phyloP scores from a whole-genome alignment of 257 asterid genomes.

The Striga asiatica region DNA sequence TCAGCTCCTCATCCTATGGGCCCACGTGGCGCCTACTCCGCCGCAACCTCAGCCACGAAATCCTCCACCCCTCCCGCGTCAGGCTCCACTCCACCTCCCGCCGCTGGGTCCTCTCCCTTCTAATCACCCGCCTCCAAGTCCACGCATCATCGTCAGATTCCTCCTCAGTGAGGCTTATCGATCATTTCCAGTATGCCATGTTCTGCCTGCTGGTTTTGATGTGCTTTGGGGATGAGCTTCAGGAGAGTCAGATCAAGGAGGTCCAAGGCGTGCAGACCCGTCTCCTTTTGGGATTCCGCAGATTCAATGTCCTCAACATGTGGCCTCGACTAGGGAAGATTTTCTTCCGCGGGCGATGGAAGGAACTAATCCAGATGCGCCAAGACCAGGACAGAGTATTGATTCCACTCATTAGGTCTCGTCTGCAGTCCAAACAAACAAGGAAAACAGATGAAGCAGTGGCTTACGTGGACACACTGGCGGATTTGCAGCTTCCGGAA shows the following conservation, averaged over 20 bases:
- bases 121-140: constrained; percentile 17
- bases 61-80: constrained; percentile 31
- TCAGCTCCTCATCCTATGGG: constrained; percentile 27
- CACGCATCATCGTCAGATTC: constrained; percentile 2
- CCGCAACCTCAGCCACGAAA: constrained; percentile 37
- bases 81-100: constrained; percentile 29
- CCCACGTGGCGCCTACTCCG: constrained; percentile 44
- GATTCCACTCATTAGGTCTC: constrained; percentile 39
- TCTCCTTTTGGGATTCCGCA: constrained; percentile 18
- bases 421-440: constrained; percentile 20
- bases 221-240: constrained; percentile 56
- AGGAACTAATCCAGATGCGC: constrained; percentile 27
- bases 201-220: constrained; percentile 41
- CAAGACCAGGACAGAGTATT: constrained; percentile 30
- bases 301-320: constrained; percentile 27
- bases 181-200: constrained; percentile 55
- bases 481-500: constrained; percentile 36
- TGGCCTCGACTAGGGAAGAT: constrained; percentile 41
- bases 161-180: constrained; percentile 20
- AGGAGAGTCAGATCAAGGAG: constrained; percentile 35
- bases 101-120: constrained; percentile 24
- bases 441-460: background rate
- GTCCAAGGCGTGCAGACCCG: constrained; percentile 29
- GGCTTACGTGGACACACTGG: constrained; percentile 51
- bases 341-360: constrained; percentile 33